These are phyloP conservation scores for Antrodiella citrinella DNA, from an alignment of 768 basidiomycete genomes.

Conservation along the genomic window DNA sequence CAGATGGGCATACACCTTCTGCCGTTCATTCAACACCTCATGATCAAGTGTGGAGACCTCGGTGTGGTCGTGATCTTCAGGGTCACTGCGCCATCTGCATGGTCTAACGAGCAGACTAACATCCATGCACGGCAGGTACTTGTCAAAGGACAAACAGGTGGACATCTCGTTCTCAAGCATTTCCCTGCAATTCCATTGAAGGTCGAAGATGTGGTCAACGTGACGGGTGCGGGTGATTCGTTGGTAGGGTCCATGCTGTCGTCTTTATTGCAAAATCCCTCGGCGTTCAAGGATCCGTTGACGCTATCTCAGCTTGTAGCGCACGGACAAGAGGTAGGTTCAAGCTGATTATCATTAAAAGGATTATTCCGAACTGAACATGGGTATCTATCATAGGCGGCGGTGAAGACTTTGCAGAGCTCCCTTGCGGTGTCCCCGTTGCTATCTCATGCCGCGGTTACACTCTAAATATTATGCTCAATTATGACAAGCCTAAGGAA, in stretches of 20 bases:
- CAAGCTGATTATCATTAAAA: conserved; percentile 24
- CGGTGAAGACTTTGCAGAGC: conserved; percentile 17
- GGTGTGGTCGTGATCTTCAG: conserved; percentile 63
- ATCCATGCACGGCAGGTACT: conserved; percentile 41
- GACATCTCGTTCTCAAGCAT: conserved; percentile 59
- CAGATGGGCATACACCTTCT: conserved; percentile 79
- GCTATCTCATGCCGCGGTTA: too few species aligned
- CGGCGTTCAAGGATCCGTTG: conserved; percentile 37
- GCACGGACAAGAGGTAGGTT: background rate
- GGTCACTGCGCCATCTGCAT: conserved; percentile 37
- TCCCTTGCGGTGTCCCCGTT: conserved; percentile 18
- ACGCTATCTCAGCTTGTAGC: conserved; percentile 60
- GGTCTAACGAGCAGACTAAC: conserved; percentile 44
- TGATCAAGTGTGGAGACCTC: conserved; percentile 76
- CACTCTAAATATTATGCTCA: too few species aligned
- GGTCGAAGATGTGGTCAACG: conserved; percentile 41
- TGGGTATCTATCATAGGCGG: conserved; percentile 12
- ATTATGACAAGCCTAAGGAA: too few species aligned
- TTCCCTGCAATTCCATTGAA: conserved; percentile 49
- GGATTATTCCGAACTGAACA: too few species aligned
- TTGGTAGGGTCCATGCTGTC: conserved; percentile 82
- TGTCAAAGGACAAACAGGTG: conserved; percentile 35
- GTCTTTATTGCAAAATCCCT: conserved; percentile 35
- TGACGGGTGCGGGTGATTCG: conserved; percentile 91
- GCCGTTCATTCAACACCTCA: conserved; percentile 75